These are phyloP conservation scores for Xylaria sp. DNA, from an alignment of 495 filamentous ascomycete genomes.

Conservation along the genomic window DNA sequence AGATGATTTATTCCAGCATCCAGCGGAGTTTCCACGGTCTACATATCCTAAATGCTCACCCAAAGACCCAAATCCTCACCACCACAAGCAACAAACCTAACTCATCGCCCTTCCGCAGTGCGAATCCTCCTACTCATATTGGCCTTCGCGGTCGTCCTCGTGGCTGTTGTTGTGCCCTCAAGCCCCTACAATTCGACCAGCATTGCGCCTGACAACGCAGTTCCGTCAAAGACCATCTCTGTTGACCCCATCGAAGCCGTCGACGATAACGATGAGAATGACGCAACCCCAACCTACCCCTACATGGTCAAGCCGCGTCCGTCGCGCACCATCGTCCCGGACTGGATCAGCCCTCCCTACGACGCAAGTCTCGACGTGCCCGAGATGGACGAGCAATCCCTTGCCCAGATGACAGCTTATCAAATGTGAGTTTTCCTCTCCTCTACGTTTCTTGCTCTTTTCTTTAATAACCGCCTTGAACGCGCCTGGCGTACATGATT, in stretches of 20 bases:
- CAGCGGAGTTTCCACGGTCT: not conserved
- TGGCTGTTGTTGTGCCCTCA: not conserved
- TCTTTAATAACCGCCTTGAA: not conserved
- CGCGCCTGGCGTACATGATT: not conserved
- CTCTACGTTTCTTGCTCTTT: not conserved
- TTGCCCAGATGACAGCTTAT: not conserved
- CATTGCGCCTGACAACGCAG: not conserved
- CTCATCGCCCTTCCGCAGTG: not conserved
- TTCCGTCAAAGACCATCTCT: not conserved
- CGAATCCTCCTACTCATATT: not conserved
- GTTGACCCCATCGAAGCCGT: not conserved
- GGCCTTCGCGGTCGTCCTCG: not conserved
- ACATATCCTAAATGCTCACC: not conserved
- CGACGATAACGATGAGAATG: not conserved
- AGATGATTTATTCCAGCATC: not conserved
- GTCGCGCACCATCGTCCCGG: not conserved
- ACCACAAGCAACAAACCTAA: not conserved
- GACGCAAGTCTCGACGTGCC: not conserved
- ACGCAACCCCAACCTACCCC: too few species aligned
- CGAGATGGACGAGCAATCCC: not conserved
- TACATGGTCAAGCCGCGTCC: not conserved
- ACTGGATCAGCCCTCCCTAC: conserved; percentile 4
- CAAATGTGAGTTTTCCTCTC: not conserved
- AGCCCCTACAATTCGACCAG: not conserved
- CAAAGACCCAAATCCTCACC: not conserved